phyloP scores from a whole-genome alignment of 768 basidiomycete species.

The Tricholoma matsutake region DNA sequence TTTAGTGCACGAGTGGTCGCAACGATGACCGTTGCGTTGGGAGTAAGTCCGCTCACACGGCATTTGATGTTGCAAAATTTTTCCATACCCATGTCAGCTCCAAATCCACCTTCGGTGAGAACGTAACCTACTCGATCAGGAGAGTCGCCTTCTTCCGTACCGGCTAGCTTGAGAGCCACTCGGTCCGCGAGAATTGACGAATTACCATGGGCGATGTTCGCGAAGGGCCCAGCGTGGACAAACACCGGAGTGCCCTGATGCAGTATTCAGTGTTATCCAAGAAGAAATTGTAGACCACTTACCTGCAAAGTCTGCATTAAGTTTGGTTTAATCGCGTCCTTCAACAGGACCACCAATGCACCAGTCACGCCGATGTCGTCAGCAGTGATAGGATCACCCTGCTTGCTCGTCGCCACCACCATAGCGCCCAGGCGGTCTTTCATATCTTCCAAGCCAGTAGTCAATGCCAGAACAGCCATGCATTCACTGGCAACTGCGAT shows the following conservation, averaged over 20 bases:
- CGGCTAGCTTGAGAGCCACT: conserved; percentile 94
- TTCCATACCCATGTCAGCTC: conserved; percentile 99
- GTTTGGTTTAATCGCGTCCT: conserved; percentile 99
- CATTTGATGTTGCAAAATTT: conserved; percentile 99
- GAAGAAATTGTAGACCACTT: conserved; percentile 9
- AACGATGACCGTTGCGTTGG: conserved; percentile 93
- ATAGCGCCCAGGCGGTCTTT: conserved; percentile 88
- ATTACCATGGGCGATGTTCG: conserved; percentile 98
- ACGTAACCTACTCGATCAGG: conserved; percentile 87
- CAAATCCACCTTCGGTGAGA: conserved; percentile 97
- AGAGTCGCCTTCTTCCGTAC: conserved; percentile 87
- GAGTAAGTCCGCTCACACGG: conserved; percentile 85
- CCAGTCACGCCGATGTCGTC: conserved; percentile 96
- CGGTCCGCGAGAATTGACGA: conserved; percentile 98
- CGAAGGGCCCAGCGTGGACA: conserved; percentile 98
- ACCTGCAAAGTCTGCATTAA: conserved; percentile 96
- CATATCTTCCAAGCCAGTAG: conserved; percentile 89
- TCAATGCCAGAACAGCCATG: conserved; percentile 96
- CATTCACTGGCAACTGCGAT: conserved; percentile 97
- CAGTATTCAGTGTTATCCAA: background rate
- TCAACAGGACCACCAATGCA: conserved; percentile 94
- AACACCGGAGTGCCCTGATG: conserved; percentile 89
- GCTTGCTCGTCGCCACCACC: conserved; percentile 94
- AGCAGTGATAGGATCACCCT: conserved; percentile 89
- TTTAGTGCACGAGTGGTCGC: conserved; percentile 97